Base-by-base conservation (phyloP, 192 early-diverging fungal species). In the Backusella westeae region DNA sequence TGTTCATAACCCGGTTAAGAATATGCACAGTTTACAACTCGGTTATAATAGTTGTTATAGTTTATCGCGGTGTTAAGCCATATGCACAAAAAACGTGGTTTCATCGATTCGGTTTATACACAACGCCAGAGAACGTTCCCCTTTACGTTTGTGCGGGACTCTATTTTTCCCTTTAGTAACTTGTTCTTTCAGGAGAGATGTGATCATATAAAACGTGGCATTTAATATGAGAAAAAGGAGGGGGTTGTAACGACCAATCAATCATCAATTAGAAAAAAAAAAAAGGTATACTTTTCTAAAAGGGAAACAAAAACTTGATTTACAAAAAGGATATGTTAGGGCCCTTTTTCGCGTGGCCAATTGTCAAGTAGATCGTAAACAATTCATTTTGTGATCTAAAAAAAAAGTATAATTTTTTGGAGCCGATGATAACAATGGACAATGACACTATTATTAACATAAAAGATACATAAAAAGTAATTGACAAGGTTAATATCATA, bases 181-280 rank as follows among this genome's bases (percentile, higher is more conserved):
- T 29, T 63, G 23, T 32, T 63, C 56, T 63, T 29, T 63, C 8
- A 63, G 56, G 56, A 63, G 56, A 63, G 3, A 59, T 23, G 10
- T 29, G 26, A 63, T 14, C 23, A 29, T 63, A 63, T 29, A 63
- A 63, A 63, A 63, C 56, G 56, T 63, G 56, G 56, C 56, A 63
- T 63, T 49, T 63, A 63, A 63, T 63, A 63, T 63, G 56, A 63
- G 56, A 63, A 63, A n/a, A 63, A 53, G 8, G 8, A 21, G n/a
- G 56, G 26, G 26, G 56, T 14, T 32, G 32, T 32, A 32, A 32
- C 32, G 23, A 63, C 56, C 56, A 63, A 63, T 63, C 21, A 63
- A 26, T n/a, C 0, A 49, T 49, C 46, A 49, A 49, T n/a, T 49
- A 49, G 46, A 49, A 49, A 49, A 49, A 44, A 42, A 42, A 14